Percentiles rank a stretch among this genome's conserved stretches.
phyloP scores from a whole-genome alignment of 2,329 filamentous ascomycete species.

The Ophiobolus disseminans region DNA sequence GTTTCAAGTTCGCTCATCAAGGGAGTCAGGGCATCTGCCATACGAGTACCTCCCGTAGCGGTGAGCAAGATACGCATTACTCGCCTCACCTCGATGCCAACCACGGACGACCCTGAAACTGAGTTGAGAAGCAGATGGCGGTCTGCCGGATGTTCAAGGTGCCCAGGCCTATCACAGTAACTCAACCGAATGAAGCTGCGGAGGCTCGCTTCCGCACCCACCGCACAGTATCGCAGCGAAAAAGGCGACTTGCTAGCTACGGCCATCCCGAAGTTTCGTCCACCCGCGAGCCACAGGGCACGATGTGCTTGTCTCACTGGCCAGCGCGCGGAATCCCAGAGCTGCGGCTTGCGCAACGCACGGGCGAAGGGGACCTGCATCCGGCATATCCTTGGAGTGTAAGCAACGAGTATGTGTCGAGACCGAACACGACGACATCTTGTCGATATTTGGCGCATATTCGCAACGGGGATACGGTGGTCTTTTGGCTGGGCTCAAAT shows the following conservation, averaged over 20 bases:
- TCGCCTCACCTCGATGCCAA: conserved; percentile 12
- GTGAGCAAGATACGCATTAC: conserved; percentile 19
- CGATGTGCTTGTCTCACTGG: conserved; percentile 16
- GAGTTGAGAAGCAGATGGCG: conserved; percentile 22
- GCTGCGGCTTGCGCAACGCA: conserved; percentile 14
- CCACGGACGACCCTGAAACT: conserved; percentile 15
- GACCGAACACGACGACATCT: too few species aligned
- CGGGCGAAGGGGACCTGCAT: conserved; percentile 27
- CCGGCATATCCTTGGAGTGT: conserved; percentile 12
- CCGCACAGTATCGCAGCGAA: not conserved
- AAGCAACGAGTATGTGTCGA: not conserved
- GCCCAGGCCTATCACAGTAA: conserved; percentile 24
- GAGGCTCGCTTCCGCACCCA: conserved; percentile 31
- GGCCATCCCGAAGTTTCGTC: conserved; percentile 5
- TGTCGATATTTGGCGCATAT: not conserved
- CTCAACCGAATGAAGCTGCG: conserved; percentile 24
- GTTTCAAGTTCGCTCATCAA: conserved; percentile 1
- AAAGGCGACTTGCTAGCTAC: too few species aligned
- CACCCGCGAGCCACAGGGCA: conserved; percentile 20
- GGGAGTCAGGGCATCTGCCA: conserved; percentile 1
- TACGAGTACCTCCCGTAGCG: conserved; percentile 14
- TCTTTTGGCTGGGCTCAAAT: not conserved
- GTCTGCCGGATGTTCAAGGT: conserved; percentile 34
- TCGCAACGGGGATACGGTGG: too few species aligned
- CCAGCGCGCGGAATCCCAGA: conserved; percentile 8